Conservation (phyloP, 805 yeast species). For the Ogataea thermomethanolica region DNA sequence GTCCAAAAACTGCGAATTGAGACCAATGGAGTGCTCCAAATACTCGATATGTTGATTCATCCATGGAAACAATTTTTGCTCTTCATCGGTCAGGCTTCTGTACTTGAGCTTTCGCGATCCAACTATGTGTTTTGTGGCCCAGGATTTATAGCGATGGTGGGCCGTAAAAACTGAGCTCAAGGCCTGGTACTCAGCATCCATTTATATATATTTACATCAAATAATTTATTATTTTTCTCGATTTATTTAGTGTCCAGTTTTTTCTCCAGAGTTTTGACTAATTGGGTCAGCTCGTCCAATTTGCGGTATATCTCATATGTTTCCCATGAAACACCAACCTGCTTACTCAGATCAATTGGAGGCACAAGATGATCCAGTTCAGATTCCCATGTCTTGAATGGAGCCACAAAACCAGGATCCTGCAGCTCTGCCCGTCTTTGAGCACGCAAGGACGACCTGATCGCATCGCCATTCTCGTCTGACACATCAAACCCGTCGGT, state of each 20-base stretch:
- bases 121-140: conserved; percentile 33
- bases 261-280: conserved; percentile 36
- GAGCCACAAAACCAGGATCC: conserved; percentile 66
- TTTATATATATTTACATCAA: background rate
- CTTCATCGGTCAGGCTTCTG: conserved; percentile 37
- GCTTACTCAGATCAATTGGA: conserved; percentile 54
- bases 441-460: conserved; percentile 39
- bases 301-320: conserved; percentile 51
- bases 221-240: conserved; percentile 2
- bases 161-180: conserved; percentile 32
- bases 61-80: conserved; percentile 48
- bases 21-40: conserved; percentile 40
- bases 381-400: conserved; percentile 46
- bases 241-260: conserved; percentile 20
- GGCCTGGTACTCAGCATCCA: conserved; percentile 29
- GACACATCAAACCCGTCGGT: conserved; percentile 63
- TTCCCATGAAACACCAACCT: conserved; percentile 62
- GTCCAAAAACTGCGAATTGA: conserved; percentile 44
- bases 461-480: conserved; percentile 30
- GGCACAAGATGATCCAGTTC: conserved; percentile 51
- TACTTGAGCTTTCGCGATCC: conserved; percentile 34
- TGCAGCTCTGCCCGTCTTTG: conserved; percentile 62
- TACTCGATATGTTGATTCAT: conserved; percentile 39
- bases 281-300: conserved; percentile 42
- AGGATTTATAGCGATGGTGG: conserved; percentile 31